Base-by-base conservation (phyloP, 176 grass and related monocot species). In the Echinochloa phyllopogon region DNA sequence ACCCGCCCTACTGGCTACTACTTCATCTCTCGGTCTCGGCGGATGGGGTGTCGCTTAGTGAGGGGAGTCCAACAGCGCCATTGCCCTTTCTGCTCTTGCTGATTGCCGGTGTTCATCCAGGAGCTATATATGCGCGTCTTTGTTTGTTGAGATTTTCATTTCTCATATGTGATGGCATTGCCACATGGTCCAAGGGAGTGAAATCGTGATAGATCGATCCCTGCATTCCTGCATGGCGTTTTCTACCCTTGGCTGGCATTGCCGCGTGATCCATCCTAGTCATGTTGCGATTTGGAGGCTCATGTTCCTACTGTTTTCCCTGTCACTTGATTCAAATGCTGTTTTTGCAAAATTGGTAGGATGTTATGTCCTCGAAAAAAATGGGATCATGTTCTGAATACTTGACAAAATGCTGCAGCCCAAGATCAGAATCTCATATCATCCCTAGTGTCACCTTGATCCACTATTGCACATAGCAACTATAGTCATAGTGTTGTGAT, bases 251-350 rank as follows among this genome's bases (percentile, higher is more conserved):
- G 48, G 16, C 9, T 66, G 47, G 59, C n/a, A 42, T 67, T 76
- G 48, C 17, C 36, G 41, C 61, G 15, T 85, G 77, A 85, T 81
- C 59, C 27, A n/a, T 47, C 36, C 1, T 69, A 18, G 24, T 16
- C 36, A 55, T 78, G 17, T 63, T 10, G 21, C 6, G 5, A 21
- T 49, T 43, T 52, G 16, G 51, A 43, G 49, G 7, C 6, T 65
- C 4, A 62, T 49, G 44, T 33, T 25, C 60, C 24, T 4, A 48
- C 9, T 21, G 36, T 44, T 45, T 65, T 15, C n/a, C 45, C 10
- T 14, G 14, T 12, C n/a, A 20, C 45, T 44, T 20, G 12, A 29
- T 84, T 79, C 15, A 13, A 84, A 45, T 72, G 17, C 10, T 83
- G 52, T 36, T 50, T 74, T 71, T 27, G 4, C 16, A 6, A 57